Percentiles rank a stretch among this genome's conserved stretches.
Conservation (phyloP, 2,329 filamentous ascomycete species). For the Coniochaeta prunicola region DNA sequence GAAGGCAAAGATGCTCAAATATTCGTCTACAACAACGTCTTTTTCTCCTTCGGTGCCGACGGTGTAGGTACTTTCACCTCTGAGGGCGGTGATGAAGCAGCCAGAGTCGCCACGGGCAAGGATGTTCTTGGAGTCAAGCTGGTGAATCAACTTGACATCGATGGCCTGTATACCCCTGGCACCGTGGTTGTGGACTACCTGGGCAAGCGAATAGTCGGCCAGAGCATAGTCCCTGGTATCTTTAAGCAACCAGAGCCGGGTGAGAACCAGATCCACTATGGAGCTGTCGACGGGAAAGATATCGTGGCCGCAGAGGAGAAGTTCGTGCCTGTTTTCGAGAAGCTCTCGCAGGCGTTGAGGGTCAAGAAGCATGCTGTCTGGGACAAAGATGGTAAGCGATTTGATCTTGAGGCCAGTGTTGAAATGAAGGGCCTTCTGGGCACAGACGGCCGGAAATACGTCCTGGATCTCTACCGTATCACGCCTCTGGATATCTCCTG, state of each 20-base stretch:
- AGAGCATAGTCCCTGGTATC: conserved; percentile 97
- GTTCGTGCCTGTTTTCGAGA: conserved; percentile 77
- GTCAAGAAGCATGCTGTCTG: conserved; percentile 95
- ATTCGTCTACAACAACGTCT: conserved; percentile 99
- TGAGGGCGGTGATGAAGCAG: conserved; percentile 94
- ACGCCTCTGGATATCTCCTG: conserved; percentile 86
- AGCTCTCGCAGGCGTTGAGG: conserved; percentile 82
- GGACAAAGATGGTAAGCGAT: conserved; percentile 89
- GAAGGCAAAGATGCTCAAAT: conserved; percentile 92
- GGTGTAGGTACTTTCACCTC: conserved; percentile 95
- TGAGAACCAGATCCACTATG: conserved; percentile 98
- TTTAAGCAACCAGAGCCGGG: conserved; percentile 98
- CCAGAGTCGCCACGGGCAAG: conserved; percentile 91
- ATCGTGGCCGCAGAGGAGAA: conserved; percentile 84
- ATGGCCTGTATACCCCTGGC: conserved; percentile 87
- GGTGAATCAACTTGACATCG: conserved; percentile 95
- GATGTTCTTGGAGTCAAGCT: conserved; percentile 90
- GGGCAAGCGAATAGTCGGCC: conserved; percentile 92
- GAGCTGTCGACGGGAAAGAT: conserved; percentile 95
- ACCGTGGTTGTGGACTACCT: conserved; percentile 96
- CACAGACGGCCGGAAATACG: conserved; percentile 93
- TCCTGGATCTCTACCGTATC: conserved; percentile 92
- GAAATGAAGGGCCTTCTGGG: conserved; percentile 98
- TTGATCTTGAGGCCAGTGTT: conserved; percentile 90
- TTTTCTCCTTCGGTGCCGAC: conserved; percentile 97